Evolutionary conservation across 805 yeast genomes (phyloP).

Genomic region (Cyberlindnera subsufficiens): DNA sequence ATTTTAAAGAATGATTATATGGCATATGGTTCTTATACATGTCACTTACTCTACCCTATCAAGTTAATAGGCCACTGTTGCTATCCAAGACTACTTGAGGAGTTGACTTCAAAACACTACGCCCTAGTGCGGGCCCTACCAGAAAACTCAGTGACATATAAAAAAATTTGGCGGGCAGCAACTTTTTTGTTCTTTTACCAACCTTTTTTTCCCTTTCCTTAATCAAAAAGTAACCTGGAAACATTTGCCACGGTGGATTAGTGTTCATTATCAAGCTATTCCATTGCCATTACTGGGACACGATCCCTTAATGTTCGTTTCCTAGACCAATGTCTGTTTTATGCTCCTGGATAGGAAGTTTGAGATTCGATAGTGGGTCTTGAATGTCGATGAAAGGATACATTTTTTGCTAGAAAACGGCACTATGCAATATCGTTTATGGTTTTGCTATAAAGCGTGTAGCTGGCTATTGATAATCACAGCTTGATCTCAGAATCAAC

Average conservation of each 20-base stretch:
- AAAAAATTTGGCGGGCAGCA: neutral
- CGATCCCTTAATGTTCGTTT: slow-evolving; percentile 24
- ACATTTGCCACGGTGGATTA: slow-evolving; percentile 28
- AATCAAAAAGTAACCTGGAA: slow-evolving; percentile 29
- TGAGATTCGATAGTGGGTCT: slow-evolving; percentile 24
- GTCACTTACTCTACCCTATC: no score
- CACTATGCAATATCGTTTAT: no score
- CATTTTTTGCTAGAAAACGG: slow-evolving; percentile 5
- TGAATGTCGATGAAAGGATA: slow-evolving; percentile 28
- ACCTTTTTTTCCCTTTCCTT: slow-evolving; percentile 17
- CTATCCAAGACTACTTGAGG: no score
- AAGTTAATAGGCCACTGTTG: no score
- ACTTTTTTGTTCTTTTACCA: slow-evolving; percentile 3
- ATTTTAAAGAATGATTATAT: no score
- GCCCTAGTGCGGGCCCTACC: neutral
- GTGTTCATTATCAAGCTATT: slow-evolving; percentile 22
- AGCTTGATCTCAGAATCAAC: slow-evolving; percentile 34
- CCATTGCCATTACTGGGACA: slow-evolving; percentile 28
- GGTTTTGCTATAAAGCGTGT: neutral
- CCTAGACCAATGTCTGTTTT: slow-evolving; percentile 19
- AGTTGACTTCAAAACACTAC: no score
- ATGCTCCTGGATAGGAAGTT: slow-evolving; percentile 28
- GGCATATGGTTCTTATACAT: no score
- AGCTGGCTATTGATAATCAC: slow-evolving; percentile 4
- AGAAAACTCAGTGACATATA: neutral